phyloP scores from a whole-genome alignment of 345 rosid genomes.

The Zanthoxylum bungeanum region DNA sequence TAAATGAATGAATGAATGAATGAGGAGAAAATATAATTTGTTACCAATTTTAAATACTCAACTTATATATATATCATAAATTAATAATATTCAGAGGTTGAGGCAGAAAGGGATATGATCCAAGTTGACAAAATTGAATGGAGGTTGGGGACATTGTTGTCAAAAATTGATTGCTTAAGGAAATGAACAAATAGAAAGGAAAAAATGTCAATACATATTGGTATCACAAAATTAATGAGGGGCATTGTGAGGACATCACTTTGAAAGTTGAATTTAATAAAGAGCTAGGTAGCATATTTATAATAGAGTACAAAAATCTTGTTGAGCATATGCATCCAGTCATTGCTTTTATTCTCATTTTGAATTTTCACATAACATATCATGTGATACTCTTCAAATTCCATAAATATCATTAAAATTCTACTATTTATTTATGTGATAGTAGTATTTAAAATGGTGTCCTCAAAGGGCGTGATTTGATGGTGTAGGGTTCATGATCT shows the following conservation, averaged over 20 bases:
- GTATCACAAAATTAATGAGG: background rate
- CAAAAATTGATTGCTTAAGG: conserved; percentile 12
- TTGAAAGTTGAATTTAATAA: background rate
- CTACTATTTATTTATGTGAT: background rate
- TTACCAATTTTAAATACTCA: conserved; percentile 19
- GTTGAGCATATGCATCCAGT: background rate
- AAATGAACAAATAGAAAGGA: background rate
- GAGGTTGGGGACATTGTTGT: conserved; percentile 5
- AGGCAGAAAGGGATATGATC: background rate
- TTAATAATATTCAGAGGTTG: background rate
- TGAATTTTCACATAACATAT: background rate
- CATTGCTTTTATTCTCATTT: background rate
- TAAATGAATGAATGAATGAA: background rate
- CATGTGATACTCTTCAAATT: background rate
- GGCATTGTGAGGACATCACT: background rate
- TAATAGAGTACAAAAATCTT: too few relatives aligned
- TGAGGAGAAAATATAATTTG: background rate
- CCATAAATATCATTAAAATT: background rate
- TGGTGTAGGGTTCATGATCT: too few relatives aligned
- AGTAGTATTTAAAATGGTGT: background rate
- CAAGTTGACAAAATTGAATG: conserved; percentile 5
- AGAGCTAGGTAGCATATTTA: too few relatives aligned
- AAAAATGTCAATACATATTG: conserved; percentile 8
- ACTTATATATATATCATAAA: background rate
- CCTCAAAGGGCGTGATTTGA: too few relatives aligned